Base-by-base conservation (phyloP, 1,139 yeast species). In the Geotrichum reessii region DNA sequence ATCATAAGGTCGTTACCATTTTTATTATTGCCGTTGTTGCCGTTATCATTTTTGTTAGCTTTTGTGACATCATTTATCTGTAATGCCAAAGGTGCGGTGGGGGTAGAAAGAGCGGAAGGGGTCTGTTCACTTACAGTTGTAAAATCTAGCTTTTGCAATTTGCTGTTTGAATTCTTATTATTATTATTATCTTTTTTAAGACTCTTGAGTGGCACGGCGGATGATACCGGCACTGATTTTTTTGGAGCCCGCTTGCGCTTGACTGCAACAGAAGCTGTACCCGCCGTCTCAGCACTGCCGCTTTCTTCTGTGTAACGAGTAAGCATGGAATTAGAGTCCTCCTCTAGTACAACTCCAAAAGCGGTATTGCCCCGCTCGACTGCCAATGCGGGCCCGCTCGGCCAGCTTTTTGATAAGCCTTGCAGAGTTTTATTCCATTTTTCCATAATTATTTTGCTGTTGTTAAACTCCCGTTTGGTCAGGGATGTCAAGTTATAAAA, bases 331-430 rank as follows among this genome's bases (percentile, higher is more conserved):
- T 37, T 19, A 5, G 21, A n/a, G 14, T 37, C 44, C 21, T 37
- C 44, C 5, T n/a, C 21, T n/a, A 37, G 44, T 19, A 37, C 74
- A 63, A 65, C 65, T 64, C 70, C 68, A 47, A 72, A 70, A 4
- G 71, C 66, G 1, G 71, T 63, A 53, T 71, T 74, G 66, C 72
- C 66, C 14, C 74, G 62, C 55, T 69, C 63, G 0, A 67, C 67
- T 0, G 75, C 75, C 22, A 72, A 62, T n/a, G 74, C 74, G 8
- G 74, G 66, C 17, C 74, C 75, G 57, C 71, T 74, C 54, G 69
- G 73, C 75, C 71, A 67, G n/a, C 70, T 69, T 58, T 67, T 69
- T 31, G 66, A 60, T 40, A 67, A 58, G 27, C 64, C 67, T 48
- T 67, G 62, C 42, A 67, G 52, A 3, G 68, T 67, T 62, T 64